Conservation (phyloP, 1,284 basidiomycete species). For the Ganoderma lucidum region DNA sequence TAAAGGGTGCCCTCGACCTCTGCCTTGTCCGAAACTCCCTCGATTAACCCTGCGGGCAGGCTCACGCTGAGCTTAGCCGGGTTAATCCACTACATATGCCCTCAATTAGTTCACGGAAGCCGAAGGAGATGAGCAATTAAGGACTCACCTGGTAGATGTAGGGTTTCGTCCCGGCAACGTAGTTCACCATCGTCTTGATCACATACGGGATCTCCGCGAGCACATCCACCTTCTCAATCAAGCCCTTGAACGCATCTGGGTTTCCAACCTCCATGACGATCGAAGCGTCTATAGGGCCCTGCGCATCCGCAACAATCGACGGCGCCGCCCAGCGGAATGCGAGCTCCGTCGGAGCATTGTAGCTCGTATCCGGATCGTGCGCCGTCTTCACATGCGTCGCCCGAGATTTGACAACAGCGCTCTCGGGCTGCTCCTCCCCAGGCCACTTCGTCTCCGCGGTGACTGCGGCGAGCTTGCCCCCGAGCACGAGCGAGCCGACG, state of each 20-base stretch:
- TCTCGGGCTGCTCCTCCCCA: constrained; percentile 57
- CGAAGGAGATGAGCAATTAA: constrained; percentile 35
- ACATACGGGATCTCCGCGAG: constrained; percentile 96
- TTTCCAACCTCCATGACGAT: constrained; percentile 66
- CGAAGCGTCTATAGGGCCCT: constrained; percentile 65
- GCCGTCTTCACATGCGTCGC: constrained; percentile 72
- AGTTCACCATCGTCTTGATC: constrained; percentile 88
- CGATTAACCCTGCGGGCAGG: constrained; percentile 62
- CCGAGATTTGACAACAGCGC: constrained; percentile 65
- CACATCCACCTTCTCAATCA: constrained; percentile 97
- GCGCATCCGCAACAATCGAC: constrained; percentile 59
- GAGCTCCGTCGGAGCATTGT: constrained; percentile 78
- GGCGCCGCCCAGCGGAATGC: constrained; percentile 84
- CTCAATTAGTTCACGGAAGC: constrained; percentile 23
- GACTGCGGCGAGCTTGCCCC: constrained; percentile 77
- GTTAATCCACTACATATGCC: constrained; percentile 76
- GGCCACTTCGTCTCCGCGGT: constrained; percentile 77
- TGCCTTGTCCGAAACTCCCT: constrained; percentile 52
- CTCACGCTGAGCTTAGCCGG: constrained; percentile 73
- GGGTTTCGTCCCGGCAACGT: constrained; percentile 91
- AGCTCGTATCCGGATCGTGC: constrained; percentile 82
- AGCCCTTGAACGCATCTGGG: constrained; percentile 65
- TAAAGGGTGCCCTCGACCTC: constrained; percentile 81
- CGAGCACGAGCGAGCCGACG: constrained; percentile 85
- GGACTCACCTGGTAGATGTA: constrained; percentile 87